Percentiles rank a stretch among this genome's conserved stretches.
These are phyloP conservation scores for Rhizoclosmatium sp. DNA, from an alignment of 192 early-diverging fungal genomes.

Conservation along the genomic window DNA sequence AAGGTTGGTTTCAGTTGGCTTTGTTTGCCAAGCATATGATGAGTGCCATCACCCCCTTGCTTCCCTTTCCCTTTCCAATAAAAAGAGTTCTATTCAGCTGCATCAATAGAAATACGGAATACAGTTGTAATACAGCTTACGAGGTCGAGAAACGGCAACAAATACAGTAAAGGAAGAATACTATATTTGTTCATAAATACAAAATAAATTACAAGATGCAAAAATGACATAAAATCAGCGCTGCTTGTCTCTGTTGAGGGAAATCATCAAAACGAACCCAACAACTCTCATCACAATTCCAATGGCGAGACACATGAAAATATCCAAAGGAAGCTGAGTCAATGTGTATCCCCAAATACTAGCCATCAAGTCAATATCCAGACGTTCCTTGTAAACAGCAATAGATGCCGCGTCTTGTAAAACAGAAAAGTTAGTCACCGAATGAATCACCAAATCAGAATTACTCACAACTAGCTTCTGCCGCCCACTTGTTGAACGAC, in stretches of 20 bases:
- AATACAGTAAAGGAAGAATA: too few relatives aligned
- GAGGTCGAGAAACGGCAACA: too few relatives aligned
- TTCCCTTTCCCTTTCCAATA: too few relatives aligned
- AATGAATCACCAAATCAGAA: background rate
- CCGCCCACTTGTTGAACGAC: slow-evolving; percentile 56
- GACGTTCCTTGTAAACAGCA: slow-evolving; percentile 35
- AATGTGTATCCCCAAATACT: slow-evolving; percentile 48
- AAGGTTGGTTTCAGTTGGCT: too few relatives aligned
- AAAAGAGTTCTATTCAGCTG: too few relatives aligned
- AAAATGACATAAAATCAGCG: slow-evolving; percentile 32
- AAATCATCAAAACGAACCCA: slow-evolving; percentile 49
- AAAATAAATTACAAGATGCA: background rate
- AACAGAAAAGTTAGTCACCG: background rate
- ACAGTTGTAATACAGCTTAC: too few relatives aligned
- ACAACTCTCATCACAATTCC: slow-evolving; percentile 48
- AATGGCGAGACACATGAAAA: slow-evolving; percentile 50
- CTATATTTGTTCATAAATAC: background rate
- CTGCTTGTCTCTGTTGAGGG: slow-evolving; percentile 55
- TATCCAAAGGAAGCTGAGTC: slow-evolving; percentile 43
- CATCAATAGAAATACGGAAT: too few relatives aligned
- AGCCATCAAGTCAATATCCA: slow-evolving; percentile 44
- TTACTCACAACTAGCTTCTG: slow-evolving; percentile 49
- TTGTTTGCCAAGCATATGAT: too few relatives aligned
- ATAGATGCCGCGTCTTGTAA: slow-evolving; percentile 31
- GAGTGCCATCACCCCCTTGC: too few relatives aligned